Evolutionary conservation across 1,139 yeast genomes (phyloP), one percentile per base, ranked within the genome.

Genomic region (Saccharomyces pastorianus): DNA sequence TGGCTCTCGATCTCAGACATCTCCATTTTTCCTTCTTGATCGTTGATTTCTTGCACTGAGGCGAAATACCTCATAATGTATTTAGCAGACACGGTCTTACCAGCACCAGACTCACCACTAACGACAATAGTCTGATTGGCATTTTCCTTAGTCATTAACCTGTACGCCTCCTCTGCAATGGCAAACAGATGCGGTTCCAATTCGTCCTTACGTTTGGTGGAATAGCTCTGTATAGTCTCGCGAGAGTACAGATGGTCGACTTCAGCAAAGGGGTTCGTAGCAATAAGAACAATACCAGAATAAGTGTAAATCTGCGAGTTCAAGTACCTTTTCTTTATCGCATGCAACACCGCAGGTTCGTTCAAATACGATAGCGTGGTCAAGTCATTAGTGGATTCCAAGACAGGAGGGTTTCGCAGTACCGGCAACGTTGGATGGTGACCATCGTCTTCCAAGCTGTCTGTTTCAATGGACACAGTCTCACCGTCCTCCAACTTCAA

Each of bases 111-210:
- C 23, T 20, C 23, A 20, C 23, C 23, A 20, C 23, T 20, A 20
- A 20, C 23, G 23, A 20, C 23, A 4, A 20, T 20, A 4, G 99
- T 93, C 73, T 93, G 99, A 73, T 93, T 91, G 63, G 82, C 78
- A 47, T 80, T 77, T 64, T 89, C 95, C 53, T 85, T 79, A 64
- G 87, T 84, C 99, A 93, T 91, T 70, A 96, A 86, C 67, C 96
- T 78, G 69, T 90, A 91, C n/a, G 99, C 97, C 65, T 93, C 97
- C 71, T 93, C 98, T 23, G 99, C 99, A 66, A 93, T 93, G 52
- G 98, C 97, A 70, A 93, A 93, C 68, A 93, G 78, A 76, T 93
- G 99, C 3, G 99, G 99, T 64, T 91, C 98, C 59, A 89, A 79
- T 67, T 91, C 97, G 42, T 96, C 98, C 67, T 96, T 80, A 66